Conservation (phyloP, 768 basidiomycete genomes). For the Naematelia encephala region DNA sequence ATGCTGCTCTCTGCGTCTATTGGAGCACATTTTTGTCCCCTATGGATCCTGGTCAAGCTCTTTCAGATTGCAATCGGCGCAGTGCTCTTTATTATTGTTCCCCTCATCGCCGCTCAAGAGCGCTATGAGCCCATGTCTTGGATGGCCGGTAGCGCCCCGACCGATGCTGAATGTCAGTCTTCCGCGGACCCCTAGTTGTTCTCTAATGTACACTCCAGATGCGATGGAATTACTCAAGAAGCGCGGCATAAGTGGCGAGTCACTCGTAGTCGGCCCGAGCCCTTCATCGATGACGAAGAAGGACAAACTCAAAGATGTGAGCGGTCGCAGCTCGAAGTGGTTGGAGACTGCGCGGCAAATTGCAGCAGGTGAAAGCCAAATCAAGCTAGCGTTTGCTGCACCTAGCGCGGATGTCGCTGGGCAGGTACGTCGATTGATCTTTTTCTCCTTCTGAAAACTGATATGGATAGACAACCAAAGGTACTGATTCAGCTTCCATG, state of each 20-base stretch:
- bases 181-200: neutral
- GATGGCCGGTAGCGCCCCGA: constrained; percentile 12
- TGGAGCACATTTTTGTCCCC: constrained; percentile 9
- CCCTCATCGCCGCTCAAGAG: constrained; percentile 20
- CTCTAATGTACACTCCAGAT: constrained; percentile 5
- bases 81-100: constrained; percentile 21
- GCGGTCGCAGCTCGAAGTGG: constrained; percentile 1
- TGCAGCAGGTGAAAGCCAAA: constrained; percentile 5
- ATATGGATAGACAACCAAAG: neutral
- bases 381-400: constrained; percentile 6
- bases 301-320: constrained; percentile 3
- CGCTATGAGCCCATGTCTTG: constrained; percentile 24
- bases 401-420: too few relatives aligned
- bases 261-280: neutral
- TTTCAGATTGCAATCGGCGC: constrained; percentile 19
- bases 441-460: too few relatives aligned
- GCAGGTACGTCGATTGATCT: too few relatives aligned
- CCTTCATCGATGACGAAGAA: neutral
- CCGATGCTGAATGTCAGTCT: constrained; percentile 14
- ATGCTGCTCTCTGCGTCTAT: constrained; percentile 7
- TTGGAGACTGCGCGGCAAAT: constrained; percentile 14
- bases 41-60: constrained; percentile 17
- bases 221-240: constrained; percentile 13
- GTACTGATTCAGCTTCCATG: neutral
- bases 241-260: constrained; percentile 4